These are phyloP conservation scores for Fusarium armeniacum DNA, from an alignment of 2,329 filamentous ascomycete species.

Conservation along the genomic window DNA sequence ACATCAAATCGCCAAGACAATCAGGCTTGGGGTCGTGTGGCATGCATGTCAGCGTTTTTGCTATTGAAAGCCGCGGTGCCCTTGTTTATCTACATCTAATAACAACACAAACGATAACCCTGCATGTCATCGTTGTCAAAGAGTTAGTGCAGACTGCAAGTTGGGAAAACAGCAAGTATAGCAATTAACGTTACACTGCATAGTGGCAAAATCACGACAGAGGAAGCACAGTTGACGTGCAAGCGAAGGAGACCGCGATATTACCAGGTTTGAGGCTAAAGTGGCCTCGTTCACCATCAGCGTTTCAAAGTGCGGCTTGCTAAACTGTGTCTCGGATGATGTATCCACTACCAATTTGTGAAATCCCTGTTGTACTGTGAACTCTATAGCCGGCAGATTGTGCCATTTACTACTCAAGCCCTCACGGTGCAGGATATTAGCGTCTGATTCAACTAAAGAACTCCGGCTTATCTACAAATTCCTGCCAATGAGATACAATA, in stretches of 20 bases:
- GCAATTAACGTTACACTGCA: no score
- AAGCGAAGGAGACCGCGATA: neutral
- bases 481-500: neutral
- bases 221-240: no score
- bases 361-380: neutral
- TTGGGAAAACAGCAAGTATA: neutral
- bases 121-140: neutral
- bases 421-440: accelerated
- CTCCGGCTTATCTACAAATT: neutral
- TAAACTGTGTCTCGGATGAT: neutral
- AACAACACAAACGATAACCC: neutral
- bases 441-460: neutral
- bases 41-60: neutral
- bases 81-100: neutral
- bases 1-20: no score
- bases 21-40: no score
- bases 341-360: neutral
- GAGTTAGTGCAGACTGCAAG: neutral
- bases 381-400: neutral
- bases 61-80: neutral
- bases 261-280: neutral
- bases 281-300: neutral
- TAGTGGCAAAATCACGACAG: neutral
- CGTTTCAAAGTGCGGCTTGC: neutral
- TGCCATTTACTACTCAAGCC: neutral